Evolutionary conservation across 805 yeast species (phyloP), one percentile per base, ranked within the genome.

Genomic region (Yarrowia sp.): DNA sequence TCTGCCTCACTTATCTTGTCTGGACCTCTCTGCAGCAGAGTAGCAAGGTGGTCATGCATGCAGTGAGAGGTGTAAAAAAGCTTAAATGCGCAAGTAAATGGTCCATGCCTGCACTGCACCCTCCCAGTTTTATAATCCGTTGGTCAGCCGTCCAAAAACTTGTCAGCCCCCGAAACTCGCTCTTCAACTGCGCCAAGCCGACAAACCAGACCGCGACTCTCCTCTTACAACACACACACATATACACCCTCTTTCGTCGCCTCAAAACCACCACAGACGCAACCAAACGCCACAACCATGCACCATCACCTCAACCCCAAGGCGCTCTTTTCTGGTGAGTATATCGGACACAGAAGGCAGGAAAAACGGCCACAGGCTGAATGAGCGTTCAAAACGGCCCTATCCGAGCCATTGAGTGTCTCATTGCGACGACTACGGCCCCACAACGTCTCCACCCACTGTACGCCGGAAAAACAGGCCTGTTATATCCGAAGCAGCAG

Each of bases 261-360:
- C 19, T 16, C 2, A 11, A 8, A 19, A 17, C 2, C 22, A 17
- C 22, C 43, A 8, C 14, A 17, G 7, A 38, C 43, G 19, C 22
- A 11, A 11, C 16, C 24, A 3, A 19, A 19, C 52, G 35, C 35
- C 36, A 54, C 44, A 28, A 26, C 32, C 41, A 58, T 58, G 63
- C 63, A 58, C 51, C 63, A 58, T 22, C 63, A 58, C n/a, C 51
- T 58, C 51, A 58, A 41, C 30, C 63, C 63, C 63, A 58, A 32
- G 40, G 28, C 51, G 28, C 63, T 58, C 17, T 58, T 58, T 43
- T 58, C 51, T n/a, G 63, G 61, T 54, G 46, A 54, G 61, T 54
- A 33, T 51, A 8, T 14, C 5, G 7, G 17, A 14, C 19, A 49
- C 19, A 38, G 14, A 19, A 7, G 17, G 11, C 0, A 9, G 36